Evolutionary conservation across 129 eudicot genomes (phyloP).

Genomic region (Escallonia herrerae): DNA sequence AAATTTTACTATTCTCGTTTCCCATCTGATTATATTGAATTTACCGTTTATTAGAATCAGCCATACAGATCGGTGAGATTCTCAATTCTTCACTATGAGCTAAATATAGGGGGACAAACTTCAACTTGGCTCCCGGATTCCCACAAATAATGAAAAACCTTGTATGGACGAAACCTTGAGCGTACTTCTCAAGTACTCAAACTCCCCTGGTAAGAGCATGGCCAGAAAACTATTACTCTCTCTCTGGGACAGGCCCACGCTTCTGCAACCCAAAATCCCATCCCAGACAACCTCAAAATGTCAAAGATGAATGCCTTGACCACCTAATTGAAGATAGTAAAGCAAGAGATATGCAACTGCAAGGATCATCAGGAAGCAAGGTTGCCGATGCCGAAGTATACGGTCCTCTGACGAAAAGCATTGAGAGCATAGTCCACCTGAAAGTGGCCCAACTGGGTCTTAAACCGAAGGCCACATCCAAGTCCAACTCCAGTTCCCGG

Average conservation of each 20-base stretch:
- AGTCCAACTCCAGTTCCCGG: slow-evolving; percentile 78
- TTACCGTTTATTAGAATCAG: too few relatives aligned
- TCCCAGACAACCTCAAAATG: background rate
- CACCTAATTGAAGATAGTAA: background rate
- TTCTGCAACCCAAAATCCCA: background rate
- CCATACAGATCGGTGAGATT: too few relatives aligned
- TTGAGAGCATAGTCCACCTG: slow-evolving; percentile 85
- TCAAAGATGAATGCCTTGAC: background rate
- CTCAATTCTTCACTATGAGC: too few relatives aligned
- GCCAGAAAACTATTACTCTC: too few relatives aligned
- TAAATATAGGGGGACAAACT: background rate
- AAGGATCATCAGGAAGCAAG: slow-evolving; percentile 41
- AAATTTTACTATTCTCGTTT: too few relatives aligned
- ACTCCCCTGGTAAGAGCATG: too few relatives aligned
- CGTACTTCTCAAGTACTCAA: too few relatives aligned
- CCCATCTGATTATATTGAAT: too few relatives aligned
- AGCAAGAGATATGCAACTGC: background rate
- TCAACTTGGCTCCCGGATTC: background rate
- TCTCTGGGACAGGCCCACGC: background rate
- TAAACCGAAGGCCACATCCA: slow-evolving; percentile 81
- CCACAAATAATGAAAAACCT: background rate
- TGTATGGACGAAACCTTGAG: background rate
- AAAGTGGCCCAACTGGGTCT: slow-evolving; percentile 73
- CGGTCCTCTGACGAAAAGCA: slow-evolving; percentile 66
- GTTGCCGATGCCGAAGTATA: slow-evolving; percentile 67